Evolutionary conservation across 176 grass and related monocot genomes (phyloP), one percentile per base, ranked within the genome.

Genomic region (Ampelocalamus luodianensis): DNA sequence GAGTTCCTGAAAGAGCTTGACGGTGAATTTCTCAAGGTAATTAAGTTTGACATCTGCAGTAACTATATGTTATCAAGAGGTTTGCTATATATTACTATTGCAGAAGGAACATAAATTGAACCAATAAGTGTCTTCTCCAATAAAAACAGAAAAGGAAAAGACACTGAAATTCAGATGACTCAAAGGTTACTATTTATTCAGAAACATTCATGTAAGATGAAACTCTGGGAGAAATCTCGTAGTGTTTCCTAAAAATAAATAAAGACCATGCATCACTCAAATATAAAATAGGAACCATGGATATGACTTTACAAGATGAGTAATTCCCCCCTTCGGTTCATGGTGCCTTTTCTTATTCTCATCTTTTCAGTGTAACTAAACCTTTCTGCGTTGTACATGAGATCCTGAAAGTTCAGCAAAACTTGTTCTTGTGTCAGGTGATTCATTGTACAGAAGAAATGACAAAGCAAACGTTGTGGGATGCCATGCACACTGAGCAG

Each of bases 391-490:
- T 45, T 23, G 34, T 43, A 77, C 58, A 44, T 69, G 22, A 29
- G 65, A 77, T 85, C 46, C 20, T 43, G 46, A 81, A 45, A 61
- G 3, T 66, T 79, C 23, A 86, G 17, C 40, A n/a, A 84, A 53
- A 40, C 72, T 44, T 51, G 44, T 65, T 18, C 18, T 72, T 73
- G 39, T 59, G 46, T 78, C 73, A 98, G 96, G 89, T 95, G 64
- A 90, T 98, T 67, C 88, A 89, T 84, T 98, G 93, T 75, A 98
- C 96, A 64, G 89, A 98, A 90, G 85, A 98, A 88, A 98, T 98
- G 96, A 90, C 44, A 62, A 87, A 87, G 77, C 72, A 95, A 86
- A 88, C 93, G 32, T 85, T 98, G 53, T 95, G 93, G 91, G 89
- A 95, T 78, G 93, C 88, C 76, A 88, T 95, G 87, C 96, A 98